phyloP scores from a whole-genome alignment of 2,329 filamentous ascomycete genomes.

The Phialophora verrucosa region DNA sequence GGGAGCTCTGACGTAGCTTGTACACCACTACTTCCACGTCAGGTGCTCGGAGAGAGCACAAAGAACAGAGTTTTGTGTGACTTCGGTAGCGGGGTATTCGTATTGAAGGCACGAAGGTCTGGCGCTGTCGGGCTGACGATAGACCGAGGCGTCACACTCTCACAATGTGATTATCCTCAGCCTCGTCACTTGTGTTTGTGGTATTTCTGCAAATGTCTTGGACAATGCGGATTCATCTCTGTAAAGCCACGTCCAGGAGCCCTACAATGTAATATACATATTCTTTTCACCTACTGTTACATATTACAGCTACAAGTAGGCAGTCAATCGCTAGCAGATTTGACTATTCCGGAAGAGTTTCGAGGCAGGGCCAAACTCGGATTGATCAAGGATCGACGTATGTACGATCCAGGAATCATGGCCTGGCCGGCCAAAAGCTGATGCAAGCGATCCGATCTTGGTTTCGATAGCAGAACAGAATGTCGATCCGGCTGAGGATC shows the following conservation, averaged over 20 bases:
- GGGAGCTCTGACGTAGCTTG: neutral
- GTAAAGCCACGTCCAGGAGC: neutral
- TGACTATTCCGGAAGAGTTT: neutral
- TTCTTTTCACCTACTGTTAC: neutral
- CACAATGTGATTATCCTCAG: neutral
- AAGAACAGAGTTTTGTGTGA: constrained; percentile 16
- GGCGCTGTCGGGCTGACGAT: neutral
- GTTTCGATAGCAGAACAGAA: neutral
- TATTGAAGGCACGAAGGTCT: neutral
- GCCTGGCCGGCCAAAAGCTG: neutral
- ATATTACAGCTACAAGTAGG: neutral
- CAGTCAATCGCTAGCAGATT: neutral
- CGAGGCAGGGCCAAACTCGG: neutral
- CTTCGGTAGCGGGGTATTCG: neutral
- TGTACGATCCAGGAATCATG: neutral
- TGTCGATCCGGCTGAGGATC: neutral
- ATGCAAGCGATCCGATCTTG: neutral
- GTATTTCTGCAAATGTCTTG: neutral
- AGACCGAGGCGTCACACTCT: neutral
- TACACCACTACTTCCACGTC: neutral
- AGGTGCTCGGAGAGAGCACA: neutral
- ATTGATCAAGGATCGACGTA: neutral
- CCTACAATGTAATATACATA: neutral
- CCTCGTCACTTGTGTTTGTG: neutral
- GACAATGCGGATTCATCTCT: neutral